A percentile compares a stretch with the other conserved stretches of the same genome.
phyloP scores from a whole-genome alignment of 2,329 filamentous ascomycete genomes.

The Fusarium graminum region DNA sequence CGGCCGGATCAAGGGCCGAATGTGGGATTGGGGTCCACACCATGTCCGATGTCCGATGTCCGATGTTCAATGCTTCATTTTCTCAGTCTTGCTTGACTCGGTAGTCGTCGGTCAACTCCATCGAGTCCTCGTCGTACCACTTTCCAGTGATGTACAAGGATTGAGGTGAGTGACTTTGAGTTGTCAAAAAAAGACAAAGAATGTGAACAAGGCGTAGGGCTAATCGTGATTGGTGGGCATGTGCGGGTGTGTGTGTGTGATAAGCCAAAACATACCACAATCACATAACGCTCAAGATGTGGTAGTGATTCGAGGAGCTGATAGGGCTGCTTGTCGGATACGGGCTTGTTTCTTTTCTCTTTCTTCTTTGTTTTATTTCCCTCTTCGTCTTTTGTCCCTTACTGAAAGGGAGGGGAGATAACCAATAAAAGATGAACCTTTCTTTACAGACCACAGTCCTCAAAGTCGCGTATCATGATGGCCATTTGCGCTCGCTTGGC shows the following conservation, averaged over 20 bases:
- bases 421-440: background rate
- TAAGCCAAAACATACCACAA: conserved; percentile 30
- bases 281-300: conserved; percentile 16
- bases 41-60: conserved; percentile 4
- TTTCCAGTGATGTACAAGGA: conserved; percentile 22
- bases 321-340: background rate
- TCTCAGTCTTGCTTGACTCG: background rate
- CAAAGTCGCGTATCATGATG: conserved; percentile 87
- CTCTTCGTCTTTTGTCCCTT: conserved; percentile 3
- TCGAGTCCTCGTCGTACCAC: conserved; percentile 40
- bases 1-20: conserved; percentile 24
- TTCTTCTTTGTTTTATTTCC: background rate
- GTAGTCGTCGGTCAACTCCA: conserved; percentile 22
- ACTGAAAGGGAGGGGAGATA: background rate
- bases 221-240: conserved; percentile 24
- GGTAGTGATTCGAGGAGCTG: conserved; percentile 14
- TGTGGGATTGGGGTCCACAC: conserved; percentile 33
- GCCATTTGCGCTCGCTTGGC: conserved; percentile 94
- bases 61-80: conserved; percentile 2
- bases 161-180: conserved; percentile 6
- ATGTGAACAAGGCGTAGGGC: conserved; percentile 14
- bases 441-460: conserved; percentile 71
- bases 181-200: conserved; percentile 23
- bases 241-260: background rate
- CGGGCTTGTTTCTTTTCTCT: background rate